Base-by-base conservation (phyloP, 176 grass and related monocot species). In the Stipa capillata region DNA sequence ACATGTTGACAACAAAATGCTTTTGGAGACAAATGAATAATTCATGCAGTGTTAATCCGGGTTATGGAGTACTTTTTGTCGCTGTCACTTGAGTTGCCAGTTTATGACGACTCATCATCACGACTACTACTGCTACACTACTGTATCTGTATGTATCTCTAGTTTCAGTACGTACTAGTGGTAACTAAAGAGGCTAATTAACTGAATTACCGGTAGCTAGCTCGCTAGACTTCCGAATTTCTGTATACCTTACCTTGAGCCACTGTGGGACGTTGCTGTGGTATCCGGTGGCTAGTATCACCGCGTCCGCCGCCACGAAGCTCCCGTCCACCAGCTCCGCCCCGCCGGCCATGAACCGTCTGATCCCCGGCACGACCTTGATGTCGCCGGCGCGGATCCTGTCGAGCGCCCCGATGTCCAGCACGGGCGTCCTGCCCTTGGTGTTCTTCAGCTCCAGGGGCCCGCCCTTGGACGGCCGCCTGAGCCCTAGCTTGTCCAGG, bases 191-290 rank as follows among this genome's bases (percentile, higher is more conserved):
- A 42, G 42, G 2, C 2, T 52, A 23, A 52, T 20, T 8, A 53
- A 24, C 2, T 21, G 7, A 43, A 0, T 7, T 5, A 33, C 3
- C n/a, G n/a, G n/a, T n/a, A n/a, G n/a, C n/a, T n/a, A n/a, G n/a
- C n/a, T n/a, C n/a, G n/a, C n/a, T n/a, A n/a, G n/a, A n/a, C n/a
- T n/a, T n/a, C n/a, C n/a, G n/a, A n/a, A n/a, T n/a, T n/a, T n/a
- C n/a, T n/a, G n/a, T n/a, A n/a, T n/a, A n/a, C n/a, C n/a, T 5
- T 77, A 93, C 90, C 84, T 93, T 48, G 47, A 93, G 85, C 90
- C 90, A 93, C 20, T 78, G 71, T 27, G 69, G 69, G 40, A 93
- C 87, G 49, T 93, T 93, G 87, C 84, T 93, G 60, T 87, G 84
- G 70, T 93, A 93, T 28, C 90, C 90, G 5, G 90, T 93, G 68